Percentiles rank a stretch among this genome's conserved stretches.
Conservation (phyloP, 2,329 filamentous ascomycete species). For the Pseudonectria buxi region DNA sequence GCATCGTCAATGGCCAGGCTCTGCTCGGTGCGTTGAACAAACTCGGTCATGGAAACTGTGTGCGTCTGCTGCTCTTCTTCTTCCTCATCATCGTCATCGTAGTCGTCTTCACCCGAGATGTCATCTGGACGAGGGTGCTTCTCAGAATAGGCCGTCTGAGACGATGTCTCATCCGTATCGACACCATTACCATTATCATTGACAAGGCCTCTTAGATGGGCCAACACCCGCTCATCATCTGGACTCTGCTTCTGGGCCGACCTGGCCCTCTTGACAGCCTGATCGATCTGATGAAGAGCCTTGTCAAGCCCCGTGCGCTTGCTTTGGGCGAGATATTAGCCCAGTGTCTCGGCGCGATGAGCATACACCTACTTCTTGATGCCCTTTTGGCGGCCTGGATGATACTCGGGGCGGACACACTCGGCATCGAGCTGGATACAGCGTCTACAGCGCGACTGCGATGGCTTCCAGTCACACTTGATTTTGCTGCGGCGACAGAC, state of each 20-base stretch:
- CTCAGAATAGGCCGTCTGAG: slow-evolving; percentile 9
- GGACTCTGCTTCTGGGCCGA: slow-evolving; percentile 33
- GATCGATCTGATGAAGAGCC: slow-evolving; percentile 66
- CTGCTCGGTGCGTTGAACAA: slow-evolving; percentile 34
- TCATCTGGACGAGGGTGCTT: slow-evolving; percentile 6
- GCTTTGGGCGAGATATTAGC: slow-evolving; percentile 32
- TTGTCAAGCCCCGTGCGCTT: slow-evolving; percentile 70
- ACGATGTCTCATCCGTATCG: slow-evolving; percentile 12
- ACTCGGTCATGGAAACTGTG: slow-evolving; percentile 17
- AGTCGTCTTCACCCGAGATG: slow-evolving; percentile 24
- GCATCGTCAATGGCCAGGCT: slow-evolving; percentile 62
- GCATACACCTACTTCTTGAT: slow-evolving; percentile 59
- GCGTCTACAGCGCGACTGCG: slow-evolving; percentile 50
- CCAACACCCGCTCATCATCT: slow-evolving; percentile 40
- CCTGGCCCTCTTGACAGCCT: slow-evolving; percentile 54
- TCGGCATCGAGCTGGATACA: slow-evolving; percentile 52
- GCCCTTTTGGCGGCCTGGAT: slow-evolving; percentile 66
- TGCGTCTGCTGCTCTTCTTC: slow-evolving; percentile 23
- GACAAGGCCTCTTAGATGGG: slow-evolving; percentile 36
- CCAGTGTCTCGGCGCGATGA: not conserved
- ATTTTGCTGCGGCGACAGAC: slow-evolving; percentile 63
- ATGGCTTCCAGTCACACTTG: slow-evolving; percentile 53
- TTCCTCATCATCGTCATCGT: slow-evolving; percentile 27
- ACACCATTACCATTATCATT: slow-evolving; percentile 21
- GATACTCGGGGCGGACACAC: slow-evolving; percentile 65